These are phyloP conservation scores for Cryptococcus neoformans DNA, from an alignment of 1,284 basidiomycete genomes.

Conservation along the genomic window DNA sequence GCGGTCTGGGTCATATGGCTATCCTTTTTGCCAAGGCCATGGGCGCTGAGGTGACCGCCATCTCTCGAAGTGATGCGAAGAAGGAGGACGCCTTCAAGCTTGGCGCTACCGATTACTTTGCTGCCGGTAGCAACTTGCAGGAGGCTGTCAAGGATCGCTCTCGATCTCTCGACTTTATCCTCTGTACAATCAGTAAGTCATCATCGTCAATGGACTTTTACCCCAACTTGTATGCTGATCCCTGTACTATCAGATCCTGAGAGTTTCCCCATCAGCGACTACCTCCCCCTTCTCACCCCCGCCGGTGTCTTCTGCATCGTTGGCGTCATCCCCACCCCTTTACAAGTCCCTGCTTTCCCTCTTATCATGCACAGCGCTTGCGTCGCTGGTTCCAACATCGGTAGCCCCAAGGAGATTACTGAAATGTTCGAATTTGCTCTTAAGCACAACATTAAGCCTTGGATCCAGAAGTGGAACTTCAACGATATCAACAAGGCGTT, in stretches of 20 bases:
- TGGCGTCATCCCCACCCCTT: slow-evolving; percentile 42
- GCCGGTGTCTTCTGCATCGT: slow-evolving; percentile 49
- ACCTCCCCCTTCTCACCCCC: slow-evolving; percentile 48
- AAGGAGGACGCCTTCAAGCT: slow-evolving; percentile 60
- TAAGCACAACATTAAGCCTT: slow-evolving; percentile 42
- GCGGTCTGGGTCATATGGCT: slow-evolving; percentile 58
- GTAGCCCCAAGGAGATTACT: slow-evolving; percentile 45
- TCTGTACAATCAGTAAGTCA: slow-evolving; percentile 52
- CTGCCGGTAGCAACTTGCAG: slow-evolving; percentile 49
- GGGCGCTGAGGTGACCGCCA: slow-evolving; percentile 60
- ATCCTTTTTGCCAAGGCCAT: slow-evolving; percentile 59
- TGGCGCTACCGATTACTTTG: slow-evolving; percentile 56
- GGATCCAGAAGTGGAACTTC: slow-evolving; percentile 52
- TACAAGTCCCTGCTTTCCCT: slow-evolving; percentile 23
- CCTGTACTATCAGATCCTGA: slow-evolving; percentile 23
- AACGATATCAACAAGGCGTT: slow-evolving; percentile 52
- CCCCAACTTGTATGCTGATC: neutral
- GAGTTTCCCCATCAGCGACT: slow-evolving; percentile 45
- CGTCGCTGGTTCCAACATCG: slow-evolving; percentile 48
- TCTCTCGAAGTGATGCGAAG: slow-evolving; percentile 58
- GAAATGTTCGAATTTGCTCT: slow-evolving; percentile 49
- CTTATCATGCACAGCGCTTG: slow-evolving; percentile 35
- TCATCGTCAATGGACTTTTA: neutral
- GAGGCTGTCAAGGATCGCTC: slow-evolving; percentile 47
- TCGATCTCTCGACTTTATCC: slow-evolving; percentile 59